Conservation (phyloP, 1,139 yeast genomes). For the Saccharomyces pastorianus region DNA sequence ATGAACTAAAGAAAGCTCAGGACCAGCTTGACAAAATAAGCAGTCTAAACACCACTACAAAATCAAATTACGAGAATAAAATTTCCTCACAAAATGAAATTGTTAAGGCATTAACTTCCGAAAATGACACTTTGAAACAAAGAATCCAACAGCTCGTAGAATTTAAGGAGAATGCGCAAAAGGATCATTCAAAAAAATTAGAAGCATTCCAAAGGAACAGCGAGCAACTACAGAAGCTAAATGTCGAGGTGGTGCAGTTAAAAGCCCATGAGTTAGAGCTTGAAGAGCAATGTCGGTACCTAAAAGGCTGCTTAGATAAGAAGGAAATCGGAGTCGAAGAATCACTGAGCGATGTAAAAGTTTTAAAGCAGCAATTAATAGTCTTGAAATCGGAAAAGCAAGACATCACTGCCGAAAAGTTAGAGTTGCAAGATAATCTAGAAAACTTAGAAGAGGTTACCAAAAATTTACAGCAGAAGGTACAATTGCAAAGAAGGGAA, state of each 20-base stretch:
- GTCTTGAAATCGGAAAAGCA: conserved; percentile 21
- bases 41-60: conserved; percentile 6
- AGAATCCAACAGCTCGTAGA: conserved; percentile 18
- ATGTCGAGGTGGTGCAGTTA: conserved; percentile 28
- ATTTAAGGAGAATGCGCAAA: conserved; percentile 13
- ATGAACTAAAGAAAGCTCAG: conserved; percentile 5
- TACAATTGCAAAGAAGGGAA: conserved; percentile 5
- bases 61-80: conserved; percentile 25
- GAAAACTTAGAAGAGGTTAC: conserved; percentile 15
- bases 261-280: conserved; percentile 29
- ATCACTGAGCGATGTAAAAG: conserved; percentile 15
- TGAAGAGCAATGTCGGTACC: conserved; percentile 25
- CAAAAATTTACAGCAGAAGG: conserved; percentile 12
- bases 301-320: conserved; percentile 18
- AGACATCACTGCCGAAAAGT: conserved; percentile 17
- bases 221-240: conserved; percentile 26
- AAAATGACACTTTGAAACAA: conserved; percentile 20
- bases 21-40: conserved; percentile 1
- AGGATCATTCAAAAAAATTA: conserved; percentile 10
- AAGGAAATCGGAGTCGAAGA: conserved; percentile 15
- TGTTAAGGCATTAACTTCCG: conserved; percentile 17
- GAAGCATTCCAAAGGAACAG: conserved; percentile 19
- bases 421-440: conserved; percentile 23
- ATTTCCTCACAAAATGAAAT: conserved; percentile 23
- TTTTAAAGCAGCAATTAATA: conserved; percentile 18